Percentiles rank a stretch among this genome's conserved stretches.
Evolutionary conservation across 192 early-diverging fungal genomes (phyloP).

Genomic region (Dissophora ornata): DNA sequence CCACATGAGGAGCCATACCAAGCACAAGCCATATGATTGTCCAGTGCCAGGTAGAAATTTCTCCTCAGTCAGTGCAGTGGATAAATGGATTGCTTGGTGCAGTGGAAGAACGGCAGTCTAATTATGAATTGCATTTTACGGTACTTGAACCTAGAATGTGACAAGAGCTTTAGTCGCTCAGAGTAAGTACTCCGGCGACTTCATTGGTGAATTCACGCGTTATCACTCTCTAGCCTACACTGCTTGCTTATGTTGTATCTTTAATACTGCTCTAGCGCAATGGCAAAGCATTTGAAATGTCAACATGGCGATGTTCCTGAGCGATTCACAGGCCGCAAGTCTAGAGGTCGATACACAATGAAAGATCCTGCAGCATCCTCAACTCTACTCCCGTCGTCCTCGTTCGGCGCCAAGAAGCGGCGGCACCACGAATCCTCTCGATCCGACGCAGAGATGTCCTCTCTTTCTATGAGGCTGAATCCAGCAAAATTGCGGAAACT

Average conservation of each 20-base stretch:
- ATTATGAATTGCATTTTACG: no score
- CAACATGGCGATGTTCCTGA: slow-evolving; percentile 53
- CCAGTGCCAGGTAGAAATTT: slow-evolving; percentile 41
- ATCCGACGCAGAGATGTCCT: slow-evolving; percentile 17
- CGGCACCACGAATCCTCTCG: slow-evolving; percentile 23
- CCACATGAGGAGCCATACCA: slow-evolving; percentile 69
- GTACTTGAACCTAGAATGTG: slow-evolving; percentile 27
- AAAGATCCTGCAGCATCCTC: slow-evolving; percentile 52
- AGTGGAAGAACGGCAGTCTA: no score
- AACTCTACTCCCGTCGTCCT: slow-evolving; percentile 24
- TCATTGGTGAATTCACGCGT: no score
- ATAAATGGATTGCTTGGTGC: no score
- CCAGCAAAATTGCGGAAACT: slow-evolving; percentile 40
- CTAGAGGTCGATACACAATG: slow-evolving; percentile 50
- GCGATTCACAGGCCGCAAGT: slow-evolving; percentile 51
- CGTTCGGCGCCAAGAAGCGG: slow-evolving; percentile 33
- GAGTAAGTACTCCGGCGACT: no score
- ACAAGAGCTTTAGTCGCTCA: slow-evolving; percentile 55
- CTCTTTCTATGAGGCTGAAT: slow-evolving; percentile 5
- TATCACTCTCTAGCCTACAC: no score
- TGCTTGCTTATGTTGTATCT: no score
- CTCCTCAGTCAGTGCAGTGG: no score
- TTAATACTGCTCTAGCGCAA: no score
- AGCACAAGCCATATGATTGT: slow-evolving; percentile 70
- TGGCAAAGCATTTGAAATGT: slow-evolving; percentile 52